These are phyloP conservation scores for Hypoxylon rubiginosum DNA, from an alignment of 2,329 filamentous ascomycete genomes.

Conservation along the genomic window DNA sequence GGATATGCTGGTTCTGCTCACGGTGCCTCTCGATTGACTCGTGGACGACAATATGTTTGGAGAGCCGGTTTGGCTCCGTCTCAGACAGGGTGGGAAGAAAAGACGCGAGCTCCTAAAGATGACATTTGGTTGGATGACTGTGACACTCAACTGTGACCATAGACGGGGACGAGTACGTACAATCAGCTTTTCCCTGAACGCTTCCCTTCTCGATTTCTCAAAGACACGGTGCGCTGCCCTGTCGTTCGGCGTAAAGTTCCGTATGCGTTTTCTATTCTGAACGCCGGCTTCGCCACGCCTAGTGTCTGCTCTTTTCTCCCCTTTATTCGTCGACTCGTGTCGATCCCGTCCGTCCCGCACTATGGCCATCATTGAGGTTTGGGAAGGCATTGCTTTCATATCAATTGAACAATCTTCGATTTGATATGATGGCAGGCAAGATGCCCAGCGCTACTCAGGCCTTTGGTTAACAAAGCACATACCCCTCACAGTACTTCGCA, in stretches of 20 bases:
- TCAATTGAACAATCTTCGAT: conserved; percentile 1
- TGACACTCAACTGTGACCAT: not conserved
- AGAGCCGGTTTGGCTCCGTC: conserved; percentile 54
- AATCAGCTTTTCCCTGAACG: conserved; percentile 56
- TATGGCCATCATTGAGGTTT: conserved; percentile 14
- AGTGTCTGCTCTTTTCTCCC: conserved; percentile 11
- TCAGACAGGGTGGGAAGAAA: conserved; percentile 53
- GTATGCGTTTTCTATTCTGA: conserved; percentile 53
- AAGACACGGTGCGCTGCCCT: conserved; percentile 58
- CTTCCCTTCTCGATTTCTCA: conserved; percentile 58
- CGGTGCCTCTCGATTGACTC: conserved; percentile 53
- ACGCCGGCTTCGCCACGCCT: conserved; percentile 6
- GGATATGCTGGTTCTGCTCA: conserved; percentile 44
- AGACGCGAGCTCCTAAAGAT: conserved; percentile 53
- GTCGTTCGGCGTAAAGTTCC: conserved; percentile 58
- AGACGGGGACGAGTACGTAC: conserved; percentile 45
- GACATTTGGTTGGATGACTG: conserved; percentile 21
- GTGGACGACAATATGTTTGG: conserved; percentile 57
- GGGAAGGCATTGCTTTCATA: conserved; percentile 6
- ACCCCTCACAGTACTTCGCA: not conserved
- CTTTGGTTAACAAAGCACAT: not conserved
- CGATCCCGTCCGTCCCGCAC: conserved; percentile 12
- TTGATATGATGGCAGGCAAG: not conserved
- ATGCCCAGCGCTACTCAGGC: conserved; percentile 5
- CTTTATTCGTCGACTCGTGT: conserved; percentile 1